Percentiles rank a stretch among this genome's conserved stretches.
Conservation (phyloP, 441 rosid species). For the Euphorbia schlechtendalii region DNA sequence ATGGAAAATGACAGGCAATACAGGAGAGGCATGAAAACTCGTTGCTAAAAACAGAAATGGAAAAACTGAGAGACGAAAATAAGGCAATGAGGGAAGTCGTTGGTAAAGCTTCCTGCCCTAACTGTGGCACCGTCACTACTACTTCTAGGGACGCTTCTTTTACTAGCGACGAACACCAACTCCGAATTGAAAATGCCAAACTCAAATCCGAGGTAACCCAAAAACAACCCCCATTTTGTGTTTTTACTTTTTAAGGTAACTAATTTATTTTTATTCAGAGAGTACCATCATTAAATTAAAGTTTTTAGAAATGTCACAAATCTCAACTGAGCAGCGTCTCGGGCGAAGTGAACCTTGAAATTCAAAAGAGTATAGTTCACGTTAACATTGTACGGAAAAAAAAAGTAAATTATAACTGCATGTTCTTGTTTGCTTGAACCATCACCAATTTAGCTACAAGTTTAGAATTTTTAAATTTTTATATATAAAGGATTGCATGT, state of each 20-base stretch:
- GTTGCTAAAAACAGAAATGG: slow-evolving; percentile 72
- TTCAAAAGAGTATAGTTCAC: not conserved
- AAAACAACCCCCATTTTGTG: no score
- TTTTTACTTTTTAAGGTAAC: no score
- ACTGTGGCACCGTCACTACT: slow-evolving; percentile 63
- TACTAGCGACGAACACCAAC: slow-evolving; percentile 53
- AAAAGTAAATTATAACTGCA: no score
- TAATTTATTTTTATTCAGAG: no score
- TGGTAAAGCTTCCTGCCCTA: slow-evolving; percentile 73
- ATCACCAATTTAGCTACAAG: no score
- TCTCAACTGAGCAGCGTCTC: no score
- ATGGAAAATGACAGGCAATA: slow-evolving; percentile 52
- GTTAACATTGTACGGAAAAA: not conserved
- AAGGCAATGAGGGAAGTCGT: slow-evolving; percentile 80
- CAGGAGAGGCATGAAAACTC: slow-evolving; percentile 98
- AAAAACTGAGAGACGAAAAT: slow-evolving; percentile 77
- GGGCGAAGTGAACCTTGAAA: not conserved
- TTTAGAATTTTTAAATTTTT: no score
- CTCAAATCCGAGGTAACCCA: slow-evolving; percentile 61
- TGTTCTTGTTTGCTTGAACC: no score
- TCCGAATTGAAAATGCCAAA: slow-evolving; percentile 79
- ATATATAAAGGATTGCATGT: no score
- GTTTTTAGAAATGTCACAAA: not conserved
- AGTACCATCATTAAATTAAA: no score
- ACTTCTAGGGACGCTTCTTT: slow-evolving; percentile 35